Percentiles rank a stretch among this genome's conserved stretches.
Evolutionary conservation across 2,329 filamentous ascomycete species (phyloP).

Genomic region (Zymoseptoria passerinii): DNA sequence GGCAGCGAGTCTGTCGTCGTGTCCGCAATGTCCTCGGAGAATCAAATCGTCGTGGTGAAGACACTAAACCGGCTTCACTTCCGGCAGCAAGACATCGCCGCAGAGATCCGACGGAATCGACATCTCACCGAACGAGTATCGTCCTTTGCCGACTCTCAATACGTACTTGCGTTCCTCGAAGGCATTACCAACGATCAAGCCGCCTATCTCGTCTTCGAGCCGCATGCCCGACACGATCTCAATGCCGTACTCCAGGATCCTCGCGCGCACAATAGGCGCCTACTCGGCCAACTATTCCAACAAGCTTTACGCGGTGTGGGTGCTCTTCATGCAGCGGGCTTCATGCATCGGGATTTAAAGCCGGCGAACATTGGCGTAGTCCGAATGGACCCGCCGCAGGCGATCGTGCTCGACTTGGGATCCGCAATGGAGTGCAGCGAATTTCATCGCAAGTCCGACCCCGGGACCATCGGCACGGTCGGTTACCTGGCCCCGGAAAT

Average conservation of each 20-base stretch:
- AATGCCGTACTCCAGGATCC: not conserved
- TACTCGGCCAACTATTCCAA: not conserved
- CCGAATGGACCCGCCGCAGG: not conserved
- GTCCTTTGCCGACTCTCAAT: no score
- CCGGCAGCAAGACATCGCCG: no score
- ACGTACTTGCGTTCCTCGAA: not conserved
- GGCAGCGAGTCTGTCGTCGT: no score
- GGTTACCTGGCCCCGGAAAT: conserved; percentile 3
- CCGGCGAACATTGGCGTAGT: not conserved
- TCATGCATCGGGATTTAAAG: not conserved
- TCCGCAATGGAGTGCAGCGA: not conserved
- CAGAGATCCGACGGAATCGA: no score
- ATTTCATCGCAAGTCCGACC: not conserved
- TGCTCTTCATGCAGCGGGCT: not conserved
- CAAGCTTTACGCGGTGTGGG: not conserved
- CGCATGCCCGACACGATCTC: not conserved
- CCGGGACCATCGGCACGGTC: not conserved
- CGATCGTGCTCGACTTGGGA: not conserved
- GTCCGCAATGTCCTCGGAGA: no score
- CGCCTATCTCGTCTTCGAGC: not conserved
- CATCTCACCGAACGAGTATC: no score
- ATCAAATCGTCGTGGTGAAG: no score
- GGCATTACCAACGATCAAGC: not conserved
- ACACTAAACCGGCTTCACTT: no score
- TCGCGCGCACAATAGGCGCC: not conserved